These are phyloP conservation scores for Trichoderma atroviride DNA, from an alignment of 2,329 filamentous ascomycete species.

Conservation along the genomic window DNA sequence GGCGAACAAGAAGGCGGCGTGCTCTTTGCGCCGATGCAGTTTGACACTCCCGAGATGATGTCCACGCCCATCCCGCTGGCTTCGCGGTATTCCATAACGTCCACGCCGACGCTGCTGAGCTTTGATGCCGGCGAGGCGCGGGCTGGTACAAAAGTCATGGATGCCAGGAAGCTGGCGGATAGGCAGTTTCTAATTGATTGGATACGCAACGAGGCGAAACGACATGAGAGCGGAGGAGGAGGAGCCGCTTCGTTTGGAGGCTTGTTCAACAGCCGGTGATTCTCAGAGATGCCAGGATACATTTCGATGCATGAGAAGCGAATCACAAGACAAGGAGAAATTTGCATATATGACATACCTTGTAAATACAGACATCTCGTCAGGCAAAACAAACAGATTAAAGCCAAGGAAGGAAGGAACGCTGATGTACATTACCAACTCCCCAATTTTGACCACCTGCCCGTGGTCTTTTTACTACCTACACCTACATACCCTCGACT, in stretches of 20 bases:
- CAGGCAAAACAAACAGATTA: too few relatives aligned
- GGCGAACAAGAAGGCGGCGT: conserved; percentile 61
- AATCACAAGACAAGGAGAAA: too few relatives aligned
- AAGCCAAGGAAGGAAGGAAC: not conserved
- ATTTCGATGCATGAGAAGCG: not conserved
- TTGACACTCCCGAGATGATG: conserved; percentile 62
- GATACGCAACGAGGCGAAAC: conserved; percentile 54
- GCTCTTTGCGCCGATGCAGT: conserved; percentile 57
- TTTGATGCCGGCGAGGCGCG: conserved; percentile 60
- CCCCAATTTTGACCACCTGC: not conserved
- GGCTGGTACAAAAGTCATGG: conserved; percentile 51
- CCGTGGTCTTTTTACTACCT: not conserved
- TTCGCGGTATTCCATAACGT: conserved; percentile 60
- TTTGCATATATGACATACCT: not conserved
- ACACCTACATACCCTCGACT: not conserved
- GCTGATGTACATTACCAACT: not conserved
- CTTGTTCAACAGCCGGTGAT: conserved; percentile 44
- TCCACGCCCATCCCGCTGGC: conserved; percentile 43
- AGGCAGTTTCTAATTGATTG: conserved; percentile 55
- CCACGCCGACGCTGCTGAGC: conserved; percentile 59
- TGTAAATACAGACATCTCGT: not conserved
- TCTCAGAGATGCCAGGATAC: not conserved
- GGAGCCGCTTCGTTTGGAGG: conserved; percentile 44
- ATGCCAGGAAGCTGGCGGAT: conserved; percentile 53
- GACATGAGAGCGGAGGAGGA: conserved; percentile 50